Evolutionary conservation across 2,329 filamentous ascomycete genomes (phyloP).

Genomic region (Fusarium oxysporum): DNA sequence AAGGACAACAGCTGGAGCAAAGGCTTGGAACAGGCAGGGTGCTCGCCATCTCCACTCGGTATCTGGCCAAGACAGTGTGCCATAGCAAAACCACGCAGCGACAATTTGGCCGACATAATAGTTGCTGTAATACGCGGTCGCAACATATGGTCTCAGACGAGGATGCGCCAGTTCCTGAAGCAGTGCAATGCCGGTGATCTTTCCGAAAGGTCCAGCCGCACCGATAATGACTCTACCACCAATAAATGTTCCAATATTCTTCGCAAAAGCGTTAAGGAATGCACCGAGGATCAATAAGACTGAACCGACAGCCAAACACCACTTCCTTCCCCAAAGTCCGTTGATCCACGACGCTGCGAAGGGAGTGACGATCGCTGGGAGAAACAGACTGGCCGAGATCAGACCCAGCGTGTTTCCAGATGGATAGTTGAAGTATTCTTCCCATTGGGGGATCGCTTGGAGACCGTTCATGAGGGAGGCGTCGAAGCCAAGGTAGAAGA

Average conservation of each 20-base stretch:
- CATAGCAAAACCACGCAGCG: conserved; percentile 28
- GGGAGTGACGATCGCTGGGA: conserved; percentile 28
- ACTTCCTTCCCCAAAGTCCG: conserved; percentile 26
- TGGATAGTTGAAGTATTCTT: conserved; percentile 30
- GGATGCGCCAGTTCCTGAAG: conserved; percentile 33
- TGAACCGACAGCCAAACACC: conserved; percentile 22
- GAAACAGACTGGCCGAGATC: conserved; percentile 28
- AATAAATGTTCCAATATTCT: conserved; percentile 13
- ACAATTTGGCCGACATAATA: conserved; percentile 32
- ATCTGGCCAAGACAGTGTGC: conserved; percentile 4
- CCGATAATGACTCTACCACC: conserved; percentile 30
- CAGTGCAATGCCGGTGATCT: conserved; percentile 24
- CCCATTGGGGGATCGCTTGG: conserved; percentile 28
- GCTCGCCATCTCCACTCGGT: conserved; percentile 35
- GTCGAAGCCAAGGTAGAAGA: conserved; percentile 29
- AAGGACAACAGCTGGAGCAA: conserved; percentile 29
- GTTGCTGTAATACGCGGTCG: conserved; percentile 29
- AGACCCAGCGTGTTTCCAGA: conserved; percentile 22
- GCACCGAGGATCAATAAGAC: conserved; percentile 18
- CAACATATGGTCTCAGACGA: conserved; percentile 25
- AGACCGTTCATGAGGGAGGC: conserved; percentile 21
- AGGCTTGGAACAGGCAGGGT: conserved; percentile 31
- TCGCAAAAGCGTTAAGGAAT: conserved; percentile 25
- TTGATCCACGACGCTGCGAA: conserved; percentile 30
- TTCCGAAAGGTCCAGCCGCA: conserved; percentile 17